Evolutionary conservation across 140 eudicot genomes (phyloP), one percentile per base, ranked within the genome.

Genomic region (Flaveria floridana): DNA sequence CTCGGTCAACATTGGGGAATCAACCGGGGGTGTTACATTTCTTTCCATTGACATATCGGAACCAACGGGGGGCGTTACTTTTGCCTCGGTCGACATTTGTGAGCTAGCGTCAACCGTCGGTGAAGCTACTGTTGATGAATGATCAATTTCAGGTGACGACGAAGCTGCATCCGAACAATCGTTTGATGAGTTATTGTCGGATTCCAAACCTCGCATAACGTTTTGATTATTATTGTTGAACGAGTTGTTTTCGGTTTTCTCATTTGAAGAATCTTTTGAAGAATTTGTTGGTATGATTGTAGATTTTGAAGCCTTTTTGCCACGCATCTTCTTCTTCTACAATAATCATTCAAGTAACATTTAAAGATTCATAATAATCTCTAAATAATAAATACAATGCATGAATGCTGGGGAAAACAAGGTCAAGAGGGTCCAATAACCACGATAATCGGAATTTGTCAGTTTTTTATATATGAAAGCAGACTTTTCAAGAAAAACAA

Each of bases 241-340:
- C 3, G 23, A 25, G n/a, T 41, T 25, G 1, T 58, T 34, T 34
- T 34, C 16, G 8, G 37, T 28, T 77, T 57, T 46, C 7, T 79
- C 76, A 34, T 74, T 55, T 0, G 8, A 48, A 46, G 75, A 14
- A 66, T 79, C 76, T 11, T 74, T 55, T 2, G 8, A 48, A 56
- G 75, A 19, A 56, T 11, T 37, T 15, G 10, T 13, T 0, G 66
- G 21, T 7, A 13, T 75, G 7, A 9, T 19, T 30, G 34, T 1
- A 47, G 68, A 7, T 66, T 66, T 68, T 6, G 70, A 44, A 2
- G 68, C 9, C 34, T 75, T 70, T 3, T 61, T 80, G 21, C 76
- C 26, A 44, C 53, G 21, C 53, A 65, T 42, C 51, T 58, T 75
- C 68, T 75, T 75, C 61, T 80, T 68, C 72, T 75, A 23, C 23